Conservation (phyloP, 192 early-diverging fungal species). For the Thamnidium elegans region DNA sequence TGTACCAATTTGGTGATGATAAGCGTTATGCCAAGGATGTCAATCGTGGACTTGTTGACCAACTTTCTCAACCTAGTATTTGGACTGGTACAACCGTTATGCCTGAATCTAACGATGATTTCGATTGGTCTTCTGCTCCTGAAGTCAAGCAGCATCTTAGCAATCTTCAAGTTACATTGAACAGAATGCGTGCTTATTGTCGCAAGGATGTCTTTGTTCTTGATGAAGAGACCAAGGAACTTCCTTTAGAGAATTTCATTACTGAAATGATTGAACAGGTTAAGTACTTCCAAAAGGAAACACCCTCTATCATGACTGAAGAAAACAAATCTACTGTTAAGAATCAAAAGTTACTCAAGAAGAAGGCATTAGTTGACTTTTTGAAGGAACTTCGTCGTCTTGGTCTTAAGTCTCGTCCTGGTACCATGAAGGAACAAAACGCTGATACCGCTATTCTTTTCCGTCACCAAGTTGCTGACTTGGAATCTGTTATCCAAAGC, state of each 20-base stretch:
- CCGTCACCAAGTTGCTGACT: slow-evolving; percentile 10
- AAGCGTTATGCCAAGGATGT: slow-evolving; percentile 28
- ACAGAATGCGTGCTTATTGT: slow-evolving; percentile 37
- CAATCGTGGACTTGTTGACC: slow-evolving; percentile 37
- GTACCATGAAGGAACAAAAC: slow-evolving; percentile 26
- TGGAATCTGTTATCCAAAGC: slow-evolving; percentile 12
- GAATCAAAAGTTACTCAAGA: slow-evolving; percentile 64
- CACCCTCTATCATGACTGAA: slow-evolving; percentile 49
- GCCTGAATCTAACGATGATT: not conserved
- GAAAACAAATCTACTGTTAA: slow-evolving; percentile 58
- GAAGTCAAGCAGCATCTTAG: slow-evolving; percentile 40
- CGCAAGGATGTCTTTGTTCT: slow-evolving; percentile 37
- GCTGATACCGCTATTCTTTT: slow-evolving; percentile 32
- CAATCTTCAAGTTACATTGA: slow-evolving; percentile 44
- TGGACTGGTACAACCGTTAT: slow-evolving; percentile 39
- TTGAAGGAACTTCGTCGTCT: slow-evolving; percentile 67
- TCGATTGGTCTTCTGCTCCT: not conserved
- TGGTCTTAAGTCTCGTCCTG: slow-evolving; percentile 49
- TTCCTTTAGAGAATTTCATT: slow-evolving; percentile 47
- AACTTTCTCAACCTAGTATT: slow-evolving; percentile 31
- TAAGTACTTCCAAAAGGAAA: slow-evolving; percentile 57
- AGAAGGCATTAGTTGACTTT: slow-evolving; percentile 76
- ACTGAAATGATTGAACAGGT: slow-evolving; percentile 53
- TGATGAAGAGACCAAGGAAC: slow-evolving; percentile 14
- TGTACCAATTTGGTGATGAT: slow-evolving; percentile 39